Evolutionary conservation across 2,329 filamentous ascomycete genomes (phyloP), one percentile per base, ranked within the genome.

Genomic region (Eurotiales sp.): DNA sequence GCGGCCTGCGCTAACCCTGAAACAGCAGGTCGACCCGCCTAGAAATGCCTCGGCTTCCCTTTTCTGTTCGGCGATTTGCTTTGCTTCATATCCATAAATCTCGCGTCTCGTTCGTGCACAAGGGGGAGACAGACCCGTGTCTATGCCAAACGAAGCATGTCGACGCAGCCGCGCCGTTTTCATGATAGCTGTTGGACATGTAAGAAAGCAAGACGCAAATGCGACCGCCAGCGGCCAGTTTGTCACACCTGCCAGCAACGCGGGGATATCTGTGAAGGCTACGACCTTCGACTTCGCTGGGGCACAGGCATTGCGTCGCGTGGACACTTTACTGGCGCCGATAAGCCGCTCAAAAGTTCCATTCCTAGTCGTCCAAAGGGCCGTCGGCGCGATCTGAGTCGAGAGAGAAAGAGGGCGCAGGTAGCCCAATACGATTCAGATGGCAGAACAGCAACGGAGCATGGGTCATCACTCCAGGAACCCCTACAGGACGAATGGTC

Each of bases 161-260:
- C 60, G 61, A 64, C 63, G 51, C 54, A 50, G 19, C 46, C 15
- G 23, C 56, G 52, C 15, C 62, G 64, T 19, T 62, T 61, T 12
- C 55, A 59, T 41, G 52, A 59, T 8, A 61, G 64, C 2, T 65
- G 64, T 23, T 65, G 64, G 64, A 66, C 64, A 3, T 67, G 64
- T 50, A 67, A 67, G 52, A 46, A 53, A 12, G 56, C 56, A 12
- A 61, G 59, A 2, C 59, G 64, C 3, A 60, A 61, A 41, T 67
- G 64, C 52, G 64, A 67, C 42, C 56, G 58, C 7, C 29, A 54
- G 7, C 61, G 58, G 3, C 64, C 64, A 3, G 48, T 45, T 7
- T 67, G 64, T 46, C 50, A 54, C 23, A 56, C 51, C 22, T 48
- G 45, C 15, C 21, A 30, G 23, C 19, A 59, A 11, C 62, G 61